Evolutionary conservation across 306 rosid genomes (phyloP), one percentile per base, ranked within the genome.

Genomic region (Vigna mungo): DNA sequence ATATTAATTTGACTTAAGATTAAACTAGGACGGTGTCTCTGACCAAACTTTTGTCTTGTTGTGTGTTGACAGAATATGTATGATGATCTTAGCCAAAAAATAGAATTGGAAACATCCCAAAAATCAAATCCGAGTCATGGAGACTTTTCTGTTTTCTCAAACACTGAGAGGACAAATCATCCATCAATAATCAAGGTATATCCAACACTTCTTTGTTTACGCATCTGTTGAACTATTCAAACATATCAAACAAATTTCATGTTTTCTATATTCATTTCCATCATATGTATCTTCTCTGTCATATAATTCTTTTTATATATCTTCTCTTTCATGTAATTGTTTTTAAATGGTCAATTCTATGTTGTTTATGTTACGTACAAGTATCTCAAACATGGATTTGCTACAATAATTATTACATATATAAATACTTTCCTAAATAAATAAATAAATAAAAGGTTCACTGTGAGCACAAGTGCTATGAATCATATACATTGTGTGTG

Each of bases 1-100:
- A 12, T 41, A 11, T 23, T 56, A 23, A 56, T 56, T 21, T 23
- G 13, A 56, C n/a, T 53, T 18, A 64, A 4, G 49, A 41, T n/a
- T 36, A 3, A 20, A 65, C 44, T 12, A 36, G 8, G 25, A 63
- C 0, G 8, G 4, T 67, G 46, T 17, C 32, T 49, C 34, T 47
- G 69, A 25, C 9, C 37, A 58, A 51, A 80, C 18, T 52, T 6
- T 30, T 72, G 83, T 70, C 17, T 64, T 0, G 41, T 36, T 43
- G 62, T 53, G 59, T 54, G n/a, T 36, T 77, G 76, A 43, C 64
- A 93, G 98, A 89, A 78, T 21, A 85, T 81, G 80, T 90, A 93
- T 18, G 85, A 87, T 32, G 5, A 27, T 21, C 87, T 93, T 20
- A 17, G 80, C 75, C 41, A 16, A 23, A 88, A 79, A 69, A 84